Evolutionary conservation across 257 asterid genomes (phyloP), one percentile per base, ranked within the genome.

Genomic region (Ligustrum vulgare): DNA sequence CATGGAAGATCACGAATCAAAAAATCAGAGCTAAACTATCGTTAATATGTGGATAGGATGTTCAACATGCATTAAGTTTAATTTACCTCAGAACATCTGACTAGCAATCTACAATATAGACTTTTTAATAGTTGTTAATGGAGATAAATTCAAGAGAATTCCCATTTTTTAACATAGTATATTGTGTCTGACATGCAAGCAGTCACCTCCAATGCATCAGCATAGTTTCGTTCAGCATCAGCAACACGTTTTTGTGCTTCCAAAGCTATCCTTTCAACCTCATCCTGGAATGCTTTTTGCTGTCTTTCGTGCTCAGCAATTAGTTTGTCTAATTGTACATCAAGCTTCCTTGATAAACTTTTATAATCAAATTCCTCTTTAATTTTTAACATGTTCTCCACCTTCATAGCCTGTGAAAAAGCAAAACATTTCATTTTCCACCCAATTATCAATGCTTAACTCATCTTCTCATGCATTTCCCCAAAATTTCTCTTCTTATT

Each of bases 351-450:
- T n/a, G 97, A 87, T 77, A 89, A 90, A 83, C 93, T 87, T 85
- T 87, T 90, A 84, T 90, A 92, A 83, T 92, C 98, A 82, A 89
- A 92, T 83, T 90, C 97, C 84, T 90, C 96, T 80, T 90, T 92
- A 41, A 90, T 77, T 84, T 89, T 92, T 79, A 92, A 76, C 98
- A 88, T 90, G 79, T 92, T 92, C 89, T 92, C 96, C 68, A 93
- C 96, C 84, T 93, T 93, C 97, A 91, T 89, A 66, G 98, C 98
- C 98, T 93, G 93, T 54, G 78, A 66, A 67, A 34, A 68, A 34
- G 67, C 23, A 37, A 65, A 69, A 35, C n/a, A 73, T 67, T 31
- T 49, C 58, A 63, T 11, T 6, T 65, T 75, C 23, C 68, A 45
- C 72, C 54, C 76, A 41, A 69, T 43, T 28, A 41, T 72, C 25